phyloP scores from a whole-genome alignment of 2,329 filamentous ascomycete genomes.

The Coniochaeta sp. region DNA sequence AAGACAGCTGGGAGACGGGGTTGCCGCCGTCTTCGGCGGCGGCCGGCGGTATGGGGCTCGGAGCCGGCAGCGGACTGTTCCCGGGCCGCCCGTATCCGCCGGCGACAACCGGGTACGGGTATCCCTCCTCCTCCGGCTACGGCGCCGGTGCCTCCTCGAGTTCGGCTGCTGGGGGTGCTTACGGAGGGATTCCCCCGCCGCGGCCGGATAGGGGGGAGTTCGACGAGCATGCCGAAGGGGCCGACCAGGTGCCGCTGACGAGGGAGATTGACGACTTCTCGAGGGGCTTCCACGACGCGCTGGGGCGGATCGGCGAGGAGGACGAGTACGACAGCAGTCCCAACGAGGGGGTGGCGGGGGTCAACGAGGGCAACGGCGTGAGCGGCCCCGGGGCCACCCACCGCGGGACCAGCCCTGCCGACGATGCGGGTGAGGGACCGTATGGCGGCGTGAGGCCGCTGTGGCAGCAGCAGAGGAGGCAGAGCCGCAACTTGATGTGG shows the following conservation, averaged over 20 bases:
- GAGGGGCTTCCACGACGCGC: conserved; percentile 31
- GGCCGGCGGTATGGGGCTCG: not conserved
- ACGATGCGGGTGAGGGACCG: not conserved
- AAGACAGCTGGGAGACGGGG: conserved; percentile 22
- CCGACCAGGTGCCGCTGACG: conserved; percentile 25
- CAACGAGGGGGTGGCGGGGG: not conserved
- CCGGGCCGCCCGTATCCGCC: not conserved
- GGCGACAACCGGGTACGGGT: not conserved
- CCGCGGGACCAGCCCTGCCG: not conserved
- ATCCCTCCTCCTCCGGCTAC: not conserved
- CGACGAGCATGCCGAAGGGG: not conserved
- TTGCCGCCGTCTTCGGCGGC: conserved; percentile 6
- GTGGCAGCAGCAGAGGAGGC: conserved; percentile 47
- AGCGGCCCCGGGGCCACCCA: conserved; percentile 20
- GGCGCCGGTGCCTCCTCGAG: not conserved
- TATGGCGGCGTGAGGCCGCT: conserved; percentile 26
- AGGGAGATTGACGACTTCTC: conserved; percentile 39
- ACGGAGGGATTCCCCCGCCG: not conserved
- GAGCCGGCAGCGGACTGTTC: not conserved
- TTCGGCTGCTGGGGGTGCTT: not conserved
- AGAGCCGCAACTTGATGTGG: conserved; percentile 40
- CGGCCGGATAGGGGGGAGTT: not conserved
- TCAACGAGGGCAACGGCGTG: conserved; percentile 8
- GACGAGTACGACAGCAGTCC: conserved; percentile 21
- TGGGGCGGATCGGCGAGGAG: conserved; percentile 30